phyloP scores from a whole-genome alignment of 257 asterid genomes.

The Paulownia fortunei region DNA sequence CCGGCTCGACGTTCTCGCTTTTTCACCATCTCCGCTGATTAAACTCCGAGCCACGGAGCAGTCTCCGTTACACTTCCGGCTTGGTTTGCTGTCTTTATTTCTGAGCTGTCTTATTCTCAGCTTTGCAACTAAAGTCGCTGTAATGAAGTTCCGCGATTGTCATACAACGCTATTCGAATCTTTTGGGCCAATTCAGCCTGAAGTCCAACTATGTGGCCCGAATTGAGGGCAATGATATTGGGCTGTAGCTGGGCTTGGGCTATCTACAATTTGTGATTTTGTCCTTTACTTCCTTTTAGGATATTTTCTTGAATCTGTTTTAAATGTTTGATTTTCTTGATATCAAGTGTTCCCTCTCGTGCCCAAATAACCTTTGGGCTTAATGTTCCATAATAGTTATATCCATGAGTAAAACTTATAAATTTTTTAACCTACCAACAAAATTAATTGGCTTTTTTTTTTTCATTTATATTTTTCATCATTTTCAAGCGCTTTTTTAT shows the following conservation, averaged over 20 bases:
- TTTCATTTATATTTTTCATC: too few relatives aligned
- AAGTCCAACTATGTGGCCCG: background rate
- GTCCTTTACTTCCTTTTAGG: too few relatives aligned
- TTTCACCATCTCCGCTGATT: slow-evolving; percentile 60
- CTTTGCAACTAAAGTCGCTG: background rate
- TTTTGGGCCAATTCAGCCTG: background rate
- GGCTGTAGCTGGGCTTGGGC: background rate
- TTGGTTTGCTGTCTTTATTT: background rate
- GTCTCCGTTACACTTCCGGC: background rate
- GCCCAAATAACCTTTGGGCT: too few relatives aligned
- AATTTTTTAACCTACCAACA: too few relatives aligned
- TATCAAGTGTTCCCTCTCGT: background rate
- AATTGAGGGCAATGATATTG: background rate
- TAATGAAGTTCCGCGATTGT: background rate
- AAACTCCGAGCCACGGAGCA: background rate
- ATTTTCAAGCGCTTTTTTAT: too few relatives aligned
- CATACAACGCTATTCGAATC: background rate
- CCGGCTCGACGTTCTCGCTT: slow-evolving; percentile 60
- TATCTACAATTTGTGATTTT: background rate
- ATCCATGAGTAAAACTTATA: too few relatives aligned
- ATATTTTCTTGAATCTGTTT: background rate
- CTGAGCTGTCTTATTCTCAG: background rate
- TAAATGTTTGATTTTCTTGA: background rate
- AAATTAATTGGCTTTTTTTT: too few relatives aligned
- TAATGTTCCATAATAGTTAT: too few relatives aligned